Base-by-base conservation (phyloP, 2,329 filamentous ascomycete species). In the Sclerotinia glacialis region DNA sequence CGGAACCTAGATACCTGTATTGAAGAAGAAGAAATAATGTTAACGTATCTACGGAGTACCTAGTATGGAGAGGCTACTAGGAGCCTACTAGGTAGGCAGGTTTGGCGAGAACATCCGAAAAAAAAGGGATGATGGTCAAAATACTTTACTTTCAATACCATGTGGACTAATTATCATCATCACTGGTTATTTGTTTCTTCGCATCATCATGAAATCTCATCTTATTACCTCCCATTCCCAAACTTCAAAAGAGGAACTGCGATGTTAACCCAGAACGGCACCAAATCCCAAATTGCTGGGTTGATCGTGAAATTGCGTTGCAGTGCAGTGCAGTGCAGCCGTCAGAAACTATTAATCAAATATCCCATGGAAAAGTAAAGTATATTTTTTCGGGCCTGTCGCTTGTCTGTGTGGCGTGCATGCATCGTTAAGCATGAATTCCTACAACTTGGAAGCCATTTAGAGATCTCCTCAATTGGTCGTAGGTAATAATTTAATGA, bases 221-320 rank as follows among this genome's bases (percentile, higher is more conserved):
- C 52, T 11, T n/a, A n/a, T 54, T n/a, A 21, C 28, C 52, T 42
- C 16, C 56, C 42, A 60, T 31, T 14, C 56, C 56, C 31, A 46
- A 46, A 47, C 6, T 34, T 12, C 11, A 23, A 34, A 47, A n/a
- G 56, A 23, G 56, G 42, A 47, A 47, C 34, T 34, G 18, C 21
- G 21, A 60, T 47, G 42, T 21, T 5, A 58, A 46, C 37, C 18
- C 23, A 23, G 11, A 46, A 58, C 23, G 56, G 42, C 52, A 64
- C 52, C 53, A 40, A 42, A 50, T 42, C 44, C 63, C 63, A 60
- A 59, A 65, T 50, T 26, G 63, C 63, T 59, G 63, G 63, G 63
- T 59, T 62, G 23, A 53, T 62, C 5, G 40, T 53, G 46, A 50
- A 40, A 37, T 40, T 40, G 42, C 21, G 31, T 65, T 52, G 23